A percentile compares a stretch with the other conserved stretches of the same genome.
These are phyloP conservation scores for Graphilbum sp. DNA, from an alignment of 2,329 filamentous ascomycete species.

Conservation along the genomic window DNA sequence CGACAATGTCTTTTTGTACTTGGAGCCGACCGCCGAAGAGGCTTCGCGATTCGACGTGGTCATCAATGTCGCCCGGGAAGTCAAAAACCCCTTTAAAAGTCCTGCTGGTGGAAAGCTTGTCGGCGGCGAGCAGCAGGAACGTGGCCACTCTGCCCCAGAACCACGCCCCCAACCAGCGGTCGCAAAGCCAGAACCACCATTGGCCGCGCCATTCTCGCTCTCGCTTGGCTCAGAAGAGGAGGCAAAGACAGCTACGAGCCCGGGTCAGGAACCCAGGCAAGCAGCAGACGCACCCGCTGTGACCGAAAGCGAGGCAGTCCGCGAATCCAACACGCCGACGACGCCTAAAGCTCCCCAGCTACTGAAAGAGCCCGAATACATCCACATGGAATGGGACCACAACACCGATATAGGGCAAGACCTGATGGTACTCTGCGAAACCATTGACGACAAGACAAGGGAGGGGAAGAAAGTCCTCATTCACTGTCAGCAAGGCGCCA, in stretches of 20 bases:
- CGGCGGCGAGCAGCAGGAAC: too few relatives aligned
- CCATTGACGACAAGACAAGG: constrained; percentile 55
- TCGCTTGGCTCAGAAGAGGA: too few relatives aligned
- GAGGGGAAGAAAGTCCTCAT: constrained; percentile 65
- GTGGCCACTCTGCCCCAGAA: too few relatives aligned
- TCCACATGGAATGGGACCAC: constrained; percentile 78
- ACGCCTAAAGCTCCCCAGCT: constrained; percentile 34
- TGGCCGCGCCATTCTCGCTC: too few relatives aligned
- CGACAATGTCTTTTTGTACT: constrained; percentile 60
- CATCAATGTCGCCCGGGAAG: constrained; percentile 71
- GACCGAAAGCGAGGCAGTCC: too few relatives aligned
- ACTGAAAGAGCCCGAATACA: constrained; percentile 53
- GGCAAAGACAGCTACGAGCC: too few relatives aligned
- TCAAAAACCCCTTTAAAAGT: constrained; percentile 55
- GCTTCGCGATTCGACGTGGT: constrained; percentile 66
- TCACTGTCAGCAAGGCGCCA: constrained; percentile 76
- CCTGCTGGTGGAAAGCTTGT: too few relatives aligned
- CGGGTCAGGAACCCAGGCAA: too few relatives aligned
- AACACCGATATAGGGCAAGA: constrained; percentile 74
- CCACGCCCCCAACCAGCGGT: too few relatives aligned
- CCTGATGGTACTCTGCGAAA: constrained; percentile 57
- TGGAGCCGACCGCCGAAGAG: constrained; percentile 65
- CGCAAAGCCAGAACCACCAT: too few relatives aligned
- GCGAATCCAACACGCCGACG: constrained; percentile 40
- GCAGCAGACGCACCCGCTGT: too few relatives aligned